Conservation (phyloP, 768 basidiomycete genomes). For the Pulveroboletus frians region DNA sequence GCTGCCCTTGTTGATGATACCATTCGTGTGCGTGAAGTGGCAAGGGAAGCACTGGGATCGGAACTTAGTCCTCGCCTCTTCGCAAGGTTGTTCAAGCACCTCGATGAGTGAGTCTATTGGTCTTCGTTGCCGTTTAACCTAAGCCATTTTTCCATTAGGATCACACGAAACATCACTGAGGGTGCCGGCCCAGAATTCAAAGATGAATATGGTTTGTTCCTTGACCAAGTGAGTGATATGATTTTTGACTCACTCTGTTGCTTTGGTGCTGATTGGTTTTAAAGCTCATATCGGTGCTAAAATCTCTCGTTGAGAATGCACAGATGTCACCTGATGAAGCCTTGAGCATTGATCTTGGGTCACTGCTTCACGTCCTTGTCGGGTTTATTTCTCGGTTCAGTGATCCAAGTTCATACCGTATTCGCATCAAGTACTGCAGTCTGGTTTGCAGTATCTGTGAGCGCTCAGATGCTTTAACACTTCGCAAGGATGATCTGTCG, state of each 20-base stretch:
- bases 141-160: constrained; percentile 29
- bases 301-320: constrained; percentile 71
- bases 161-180: constrained; percentile 48
- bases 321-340: constrained; percentile 54
- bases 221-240: constrained; percentile 59
- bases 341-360: constrained; percentile 58
- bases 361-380: constrained; percentile 54
- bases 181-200: constrained; percentile 39
- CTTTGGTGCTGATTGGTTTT: constrained; percentile 13
- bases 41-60: constrained; percentile 72
- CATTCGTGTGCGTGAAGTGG: constrained; percentile 67
- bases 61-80: constrained; percentile 74
- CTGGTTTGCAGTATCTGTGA: constrained; percentile 66
- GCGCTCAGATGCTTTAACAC: constrained; percentile 52
- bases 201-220: constrained; percentile 43
- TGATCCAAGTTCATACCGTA: constrained; percentile 49
- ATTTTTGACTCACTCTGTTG: background rate
- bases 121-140: background rate
- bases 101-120: constrained; percentile 59
- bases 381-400: constrained; percentile 60
- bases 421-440: constrained; percentile 71
- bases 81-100: constrained; percentile 57
- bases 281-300: constrained; percentile 71
- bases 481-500: constrained; percentile 62
- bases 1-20: constrained; percentile 60